Evolutionary conservation across 192 early-diverging fungal species (phyloP).

Genomic region (Podila clonocystis): DNA sequence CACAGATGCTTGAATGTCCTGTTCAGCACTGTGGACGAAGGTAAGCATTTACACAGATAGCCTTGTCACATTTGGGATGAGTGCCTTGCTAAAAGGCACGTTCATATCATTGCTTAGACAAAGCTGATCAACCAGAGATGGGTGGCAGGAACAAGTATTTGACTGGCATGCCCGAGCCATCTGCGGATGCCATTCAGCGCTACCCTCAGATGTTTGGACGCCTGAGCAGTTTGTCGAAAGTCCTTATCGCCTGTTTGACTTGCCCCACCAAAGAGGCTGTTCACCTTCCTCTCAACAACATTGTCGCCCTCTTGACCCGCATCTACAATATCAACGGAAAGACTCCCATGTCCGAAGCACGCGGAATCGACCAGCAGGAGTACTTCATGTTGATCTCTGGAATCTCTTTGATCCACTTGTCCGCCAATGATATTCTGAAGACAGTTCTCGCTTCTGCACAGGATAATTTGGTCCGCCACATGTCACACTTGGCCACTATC

Average conservation of each 20-base stretch:
- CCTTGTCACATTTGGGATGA: background rate
- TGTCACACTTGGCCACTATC: conserved; percentile 39
- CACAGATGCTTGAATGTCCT: conserved; percentile 57
- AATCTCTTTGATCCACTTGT: conserved; percentile 53
- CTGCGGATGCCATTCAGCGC: conserved; percentile 44
- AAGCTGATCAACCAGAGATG: conserved; percentile 42
- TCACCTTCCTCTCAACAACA: conserved; percentile 58
- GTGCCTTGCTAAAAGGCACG: background rate
- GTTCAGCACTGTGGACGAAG: conserved; percentile 65
- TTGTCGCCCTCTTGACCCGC: conserved; percentile 60
- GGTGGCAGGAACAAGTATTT: conserved; percentile 54
- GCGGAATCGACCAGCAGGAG: conserved; percentile 57
- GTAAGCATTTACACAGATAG: conserved; percentile 8
- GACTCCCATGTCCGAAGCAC: conserved; percentile 41
- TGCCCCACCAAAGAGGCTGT: conserved; percentile 52
- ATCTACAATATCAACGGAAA: conserved; percentile 56
- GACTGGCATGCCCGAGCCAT: conserved; percentile 41
- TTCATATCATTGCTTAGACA: conserved; percentile 17
- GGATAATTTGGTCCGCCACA: conserved; percentile 42
- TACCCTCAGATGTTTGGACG: conserved; percentile 26
- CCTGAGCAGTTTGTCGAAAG: conserved; percentile 27
- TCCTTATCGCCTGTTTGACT: conserved; percentile 37
- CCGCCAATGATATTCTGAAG: conserved; percentile 52
- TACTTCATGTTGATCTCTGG: conserved; percentile 58
- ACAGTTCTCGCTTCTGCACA: conserved; percentile 45